Base-by-base conservation (phyloP, 345 rosid species). In the Populus nigra region DNA sequence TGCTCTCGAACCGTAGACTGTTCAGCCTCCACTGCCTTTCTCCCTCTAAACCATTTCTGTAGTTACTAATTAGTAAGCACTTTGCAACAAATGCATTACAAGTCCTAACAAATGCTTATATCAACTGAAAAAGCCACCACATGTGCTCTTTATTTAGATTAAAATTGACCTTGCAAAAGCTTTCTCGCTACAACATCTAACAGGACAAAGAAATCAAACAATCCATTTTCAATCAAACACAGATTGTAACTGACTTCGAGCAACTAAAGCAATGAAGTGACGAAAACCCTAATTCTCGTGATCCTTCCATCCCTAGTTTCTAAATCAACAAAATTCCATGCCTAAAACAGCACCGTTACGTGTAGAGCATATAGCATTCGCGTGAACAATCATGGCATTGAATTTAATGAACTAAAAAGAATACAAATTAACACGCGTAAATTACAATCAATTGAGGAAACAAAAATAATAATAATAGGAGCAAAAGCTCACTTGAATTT, bases 1-100 rank as follows among this genome's bases (percentile, higher is more conserved):
- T 89, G 91, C 81, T 84, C 87, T 69, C 94, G 90, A 76, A 87
- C 90, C 85, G 84, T 85, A n/a, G 84, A 68, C 68, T 78, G 93
- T 83, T 88, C 97, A 78, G 81, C 90, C 78, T 87, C 87, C 88
- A 86, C 78, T 50, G 83, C 90, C 84, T 86, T 92, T 84, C 93
- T 88, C 65, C 99, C 98, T 91, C 99, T 91, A 86, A 86, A 96
- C 93, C 88, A 90, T 96, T 92, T 96, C 99, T 96, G 97, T 76
- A 87, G 69, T 78, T 50, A 82, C 73, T 78, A 83, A 77, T 68
- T 47, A 83, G 80, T 90, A 79, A 88, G 81, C 72, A 86, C 65
- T 69, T 79, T 74, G 81, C 77, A 78, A 59, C 65, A 59, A 23
- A n/a, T 9, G 29, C 65, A 59, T 59, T 59, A n/a, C 62, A 59